Base-by-base conservation (phyloP, 495 filamentous ascomycete species). In the Penicillium maclennaniae region DNA sequence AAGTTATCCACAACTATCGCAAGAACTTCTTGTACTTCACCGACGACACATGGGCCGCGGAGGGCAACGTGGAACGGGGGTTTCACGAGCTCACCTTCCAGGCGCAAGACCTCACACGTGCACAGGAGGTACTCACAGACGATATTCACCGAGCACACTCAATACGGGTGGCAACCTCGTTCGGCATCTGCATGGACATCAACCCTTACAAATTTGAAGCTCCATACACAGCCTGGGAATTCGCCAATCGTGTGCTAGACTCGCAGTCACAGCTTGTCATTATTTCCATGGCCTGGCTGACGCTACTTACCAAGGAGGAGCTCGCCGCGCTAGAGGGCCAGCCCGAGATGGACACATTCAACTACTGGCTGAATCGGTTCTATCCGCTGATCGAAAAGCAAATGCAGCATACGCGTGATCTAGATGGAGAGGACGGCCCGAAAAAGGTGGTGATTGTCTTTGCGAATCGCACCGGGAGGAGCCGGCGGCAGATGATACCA, bases 21-120 rank as follows among this genome's bases (percentile, higher is more conserved):
- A 98, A 98, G 67, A 77, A 76, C 20, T 92, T 92, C 58, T 79
- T 98, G 50, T 97, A 92, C 68, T 88, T 88, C 70, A 93, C 90
- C 1, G 92, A 97, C 62, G 90, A 91, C 62, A 88, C 84, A 0
- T 98, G 93, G 93, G 91, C 92, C 1, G 66, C 78, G 2, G 92
- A 96, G 70, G 89, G 89, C 10, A 63, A 69, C 17, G 70, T 74
- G 5, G 85, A 85, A 15, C 90, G 67, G 46, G 68, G 72, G 6
- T 76, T 69, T 38, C 59, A 65, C 25, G 54, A 65, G 21, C 64
- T 80, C 14, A 54, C 56, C n/a, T 69, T 79, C 34, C 16, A 17
- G 6, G 40, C 54, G 7, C 38, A 19, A 19, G 38, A 40, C 15
- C 20, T 16, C 16, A 7, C 9, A 40, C 9, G 16, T 7, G 19